Base-by-base conservation (phyloP, 495 filamentous ascomycete genomes). In the Penicillium paradoxum region DNA sequence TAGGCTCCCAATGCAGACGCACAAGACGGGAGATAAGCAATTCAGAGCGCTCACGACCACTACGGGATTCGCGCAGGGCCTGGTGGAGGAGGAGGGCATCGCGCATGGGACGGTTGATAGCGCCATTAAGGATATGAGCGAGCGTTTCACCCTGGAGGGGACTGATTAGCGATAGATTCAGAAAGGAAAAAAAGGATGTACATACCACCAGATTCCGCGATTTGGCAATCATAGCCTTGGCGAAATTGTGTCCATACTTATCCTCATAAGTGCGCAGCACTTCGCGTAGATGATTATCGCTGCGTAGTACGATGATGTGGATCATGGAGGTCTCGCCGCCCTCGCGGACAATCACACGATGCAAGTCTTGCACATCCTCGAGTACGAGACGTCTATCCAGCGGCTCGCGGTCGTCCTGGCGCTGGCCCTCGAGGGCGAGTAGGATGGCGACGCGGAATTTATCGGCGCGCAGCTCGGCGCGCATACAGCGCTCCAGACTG, bases 61-160 rank as follows among this genome's bases (percentile, higher is more conserved):
- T 73, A 44, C 72, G 77, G 0, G 77, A 75, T 57, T 83, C 78
- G 9, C 79, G 81, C 33, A 97, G 80, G 4, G 93, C 91, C 72
- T 98, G 93, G 68, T 95, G 84, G 27, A 98, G 77, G n/a, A 98
- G 85, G 33, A 97, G 80, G 5, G 92, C 89, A 67, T 98, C 93
- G 46, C 93, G 91, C 56, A 95, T 87, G 30, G 93, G 91, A 41
- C 88, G 86, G 72, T 98, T 97, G 71, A 97, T 91, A 36, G 92
- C 85, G 62, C 95, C 93, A 71, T 96, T 96, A 64, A 98, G 87
- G 55, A 97, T 88, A 71, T 98, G 93, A 11, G 92, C 89, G 19
- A 98, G 83, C 17, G 93, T 83, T 72, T 98, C 93, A 41, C 93
- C 93, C 93, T 97, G 59, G 11, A 29, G 10, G 34, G 6, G 43